Base-by-base conservation (phyloP, 2,329 filamentous ascomycete species). In the Ophiostoma novo-ulmi region DNA sequence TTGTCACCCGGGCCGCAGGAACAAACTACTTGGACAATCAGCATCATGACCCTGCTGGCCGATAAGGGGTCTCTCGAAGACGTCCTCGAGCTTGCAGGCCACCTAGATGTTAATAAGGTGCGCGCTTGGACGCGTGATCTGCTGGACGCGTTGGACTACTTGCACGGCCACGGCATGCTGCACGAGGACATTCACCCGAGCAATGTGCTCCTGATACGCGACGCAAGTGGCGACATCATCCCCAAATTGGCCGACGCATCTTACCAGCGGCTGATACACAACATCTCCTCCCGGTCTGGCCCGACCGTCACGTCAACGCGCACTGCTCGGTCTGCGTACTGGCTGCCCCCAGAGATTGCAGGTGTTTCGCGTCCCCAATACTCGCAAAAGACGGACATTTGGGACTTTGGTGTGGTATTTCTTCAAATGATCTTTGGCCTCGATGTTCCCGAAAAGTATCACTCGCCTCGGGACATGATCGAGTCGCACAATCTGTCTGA, bases 341-440 rank as follows among this genome's bases (percentile, higher is more conserved):
- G 94, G 94, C 80, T 91, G 7, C 88, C 94, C 1, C 91, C 93
- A 1, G 93, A 97, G 79, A 85, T 93, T 68, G 85, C 87, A 39
- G 85, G 82, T 66, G 85, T 83, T 0, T 87, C 85, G 72, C 89
- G 86, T 38, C 85, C 85, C 39, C 83, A 90, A 78, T 84, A 90
- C 80, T 88, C 86, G 1, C 86, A 86, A 76, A 97, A 97, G 78
- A 92, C 93, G 0, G 95, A 98, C 78, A 87, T 98, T 10, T 99
- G 95, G 95, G 92, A 97, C 74, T 88, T 99, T 76, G 95, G 95
- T 5, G 88, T 97, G 39, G 87, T 97, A 5, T 91, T 97, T 75
- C 80, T 97, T 55, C 94, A 99, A 78, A 97, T 98, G 93, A 86
- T 95, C 3, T 94, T 97, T 78, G 95, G 95, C 1, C 83, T 93